These are phyloP conservation scores for barley (Hordeum vulgare) DNA, from an alignment of 176 grass and related monocot genomes.

Conservation along the genomic window MorexV3_pseudomolecules_assembly NC_058524.1:62289804-62290303, in stretches of 20 bases:
- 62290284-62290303: not conserved
- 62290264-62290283: not conserved
- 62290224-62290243: slow-evolving; percentile 13
- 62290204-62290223: slow-evolving; percentile 73
- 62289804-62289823: slow-evolving; percentile 19
- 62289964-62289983: too few relatives aligned
- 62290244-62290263: not conserved
- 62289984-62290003: not conserved
- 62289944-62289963: not conserved
- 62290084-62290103: slow-evolving; percentile 71
- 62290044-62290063: slow-evolving; percentile 45
- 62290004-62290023: not conserved
- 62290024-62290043: slow-evolving; percentile 42
- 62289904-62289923: not conserved
- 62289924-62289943: not conserved
- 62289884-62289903: not conserved
- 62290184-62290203: slow-evolving; percentile 58
- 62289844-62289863: not conserved
- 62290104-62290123: slow-evolving; percentile 69
- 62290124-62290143: slow-evolving; percentile 49
- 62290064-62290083: slow-evolving; percentile 62
- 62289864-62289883: not conserved
- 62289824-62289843: not conserved
- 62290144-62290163: slow-evolving; percentile 41
- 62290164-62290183: slow-evolving; percentile 42